phyloP scores from a whole-genome alignment of 164 flowering plant genomes.

The Umbilicus rupestris region DNA sequence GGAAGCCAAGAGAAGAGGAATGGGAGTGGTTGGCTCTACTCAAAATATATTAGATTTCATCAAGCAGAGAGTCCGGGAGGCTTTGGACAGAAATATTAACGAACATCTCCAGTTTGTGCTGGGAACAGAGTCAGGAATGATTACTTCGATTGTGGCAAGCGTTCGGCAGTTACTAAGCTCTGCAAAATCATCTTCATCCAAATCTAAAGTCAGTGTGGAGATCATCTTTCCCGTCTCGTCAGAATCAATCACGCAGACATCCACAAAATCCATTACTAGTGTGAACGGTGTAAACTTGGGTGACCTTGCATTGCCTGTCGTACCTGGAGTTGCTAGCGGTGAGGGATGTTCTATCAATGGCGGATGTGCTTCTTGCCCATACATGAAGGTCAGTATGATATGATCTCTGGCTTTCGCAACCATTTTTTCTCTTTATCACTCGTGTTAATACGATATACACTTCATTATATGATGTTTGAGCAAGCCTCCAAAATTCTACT shows the following conservation, averaged over 20 bases:
- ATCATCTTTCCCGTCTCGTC: slow-evolving; percentile 94
- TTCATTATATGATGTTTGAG: not conserved
- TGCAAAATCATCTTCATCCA: slow-evolving; percentile 21
- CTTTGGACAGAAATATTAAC: slow-evolving; percentile 59
- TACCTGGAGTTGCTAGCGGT: slow-evolving; percentile 93
- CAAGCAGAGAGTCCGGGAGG: slow-evolving; percentile 65
- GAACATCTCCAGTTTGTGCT: slow-evolving; percentile 91
- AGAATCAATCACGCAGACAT: slow-evolving; percentile 61
- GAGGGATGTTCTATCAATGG: slow-evolving; percentile 97
- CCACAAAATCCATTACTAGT: slow-evolving; percentile 24
- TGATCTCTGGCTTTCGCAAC: not conserved
- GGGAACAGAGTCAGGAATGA: slow-evolving; percentile 98
- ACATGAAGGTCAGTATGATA: slow-evolving; percentile 71
- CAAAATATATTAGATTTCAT: slow-evolving; percentile 92
- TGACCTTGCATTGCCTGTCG: slow-evolving; percentile 41
- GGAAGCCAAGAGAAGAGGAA: slow-evolving; percentile 96
- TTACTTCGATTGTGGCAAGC: slow-evolving; percentile 82
- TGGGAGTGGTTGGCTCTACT: slow-evolving; percentile 98
- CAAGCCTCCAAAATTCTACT: too few relatives aligned
- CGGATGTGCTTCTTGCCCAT: slow-evolving; percentile 97
- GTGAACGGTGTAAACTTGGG: slow-evolving; percentile 23
- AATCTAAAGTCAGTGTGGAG: slow-evolving; percentile 59
- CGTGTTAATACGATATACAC: too few relatives aligned
- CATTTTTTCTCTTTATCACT: too few relatives aligned
- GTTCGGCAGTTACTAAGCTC: slow-evolving; percentile 50